phyloP scores from a whole-genome alignment of 805 yeast genomes.

The Metschnikowia henanensis region DNA sequence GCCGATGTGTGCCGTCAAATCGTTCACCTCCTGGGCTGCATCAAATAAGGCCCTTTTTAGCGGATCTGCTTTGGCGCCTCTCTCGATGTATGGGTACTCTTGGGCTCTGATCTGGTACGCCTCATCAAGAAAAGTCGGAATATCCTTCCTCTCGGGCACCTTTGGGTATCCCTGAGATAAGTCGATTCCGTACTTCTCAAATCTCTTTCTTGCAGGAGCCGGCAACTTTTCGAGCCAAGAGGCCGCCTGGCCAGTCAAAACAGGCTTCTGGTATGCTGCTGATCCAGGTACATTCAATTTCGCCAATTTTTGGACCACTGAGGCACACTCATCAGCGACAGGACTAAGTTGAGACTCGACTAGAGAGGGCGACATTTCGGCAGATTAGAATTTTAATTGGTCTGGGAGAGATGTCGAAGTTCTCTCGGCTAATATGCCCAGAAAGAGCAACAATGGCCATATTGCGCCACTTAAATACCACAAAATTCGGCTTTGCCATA shows the following conservation, averaged over 20 bases:
- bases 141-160: constrained; percentile 18
- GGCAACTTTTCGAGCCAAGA: constrained; percentile 17
- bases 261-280: constrained; percentile 1
- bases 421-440: too few relatives aligned
- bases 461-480: too few relatives aligned
- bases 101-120: constrained; percentile 20
- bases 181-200: constrained; percentile 22
- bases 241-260: constrained; percentile 3
- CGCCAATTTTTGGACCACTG: constrained; percentile 6
- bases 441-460: too few relatives aligned
- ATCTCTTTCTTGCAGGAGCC: constrained; percentile 20
- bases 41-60: constrained; percentile 28
- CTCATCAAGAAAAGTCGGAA: constrained; percentile 25
- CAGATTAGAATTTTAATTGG: too few relatives aligned
- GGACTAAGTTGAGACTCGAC: background rate
- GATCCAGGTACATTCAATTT: constrained; percentile 5
- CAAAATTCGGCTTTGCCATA: too few relatives aligned
- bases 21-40: constrained; percentile 23
- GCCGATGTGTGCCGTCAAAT: background rate
- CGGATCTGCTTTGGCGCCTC: constrained; percentile 26
- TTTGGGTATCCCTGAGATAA: constrained; percentile 25
- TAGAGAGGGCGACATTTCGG: background rate
- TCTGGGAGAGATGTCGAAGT: too few relatives aligned
- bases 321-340: background rate
- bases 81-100: constrained; percentile 22